phyloP scores from a whole-genome alignment of 371 early-diverging fungal genomes.

The Batkoa obscura region DNA sequence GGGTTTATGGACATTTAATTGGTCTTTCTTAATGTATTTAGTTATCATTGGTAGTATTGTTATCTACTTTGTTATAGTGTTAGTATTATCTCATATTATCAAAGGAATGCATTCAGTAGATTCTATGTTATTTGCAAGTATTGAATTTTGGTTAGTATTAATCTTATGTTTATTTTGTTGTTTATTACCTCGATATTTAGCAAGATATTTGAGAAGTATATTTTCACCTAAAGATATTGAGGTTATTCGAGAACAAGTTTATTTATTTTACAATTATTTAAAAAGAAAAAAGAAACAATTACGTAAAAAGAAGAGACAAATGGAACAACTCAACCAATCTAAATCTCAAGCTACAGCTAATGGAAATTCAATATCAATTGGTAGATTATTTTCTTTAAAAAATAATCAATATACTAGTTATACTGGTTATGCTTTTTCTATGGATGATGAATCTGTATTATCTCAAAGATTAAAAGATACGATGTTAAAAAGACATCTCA shows the following conservation, averaged over 20 bases:
- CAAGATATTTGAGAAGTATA: constrained; percentile 34
- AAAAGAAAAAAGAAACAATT: not conserved
- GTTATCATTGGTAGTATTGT: constrained; percentile 23
- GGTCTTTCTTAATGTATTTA: constrained; percentile 40
- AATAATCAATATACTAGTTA: not conserved
- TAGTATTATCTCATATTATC: constrained; percentile 28
- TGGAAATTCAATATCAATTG: not conserved
- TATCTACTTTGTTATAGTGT: constrained; percentile 25
- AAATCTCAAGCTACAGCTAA: not conserved
- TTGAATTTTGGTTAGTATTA: constrained; percentile 52
- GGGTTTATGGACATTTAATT: constrained; percentile 46
- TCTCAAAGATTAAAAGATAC: not conserved
- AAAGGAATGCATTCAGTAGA: constrained; percentile 31
- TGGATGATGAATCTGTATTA: not conserved
- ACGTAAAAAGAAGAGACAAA: not conserved
- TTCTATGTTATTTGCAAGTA: constrained; percentile 29
- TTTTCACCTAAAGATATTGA: constrained; percentile 50
- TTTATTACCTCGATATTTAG: constrained; percentile 37
- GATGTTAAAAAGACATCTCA: not conserved
- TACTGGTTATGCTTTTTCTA: constrained; percentile 2
- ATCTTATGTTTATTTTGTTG: constrained; percentile 29
- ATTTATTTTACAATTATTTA: not conserved
- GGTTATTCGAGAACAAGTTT: constrained; percentile 31
- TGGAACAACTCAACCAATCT: not conserved
- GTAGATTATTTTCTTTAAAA: not conserved